Evolutionary conservation across 495 filamentous ascomycete genomes (phyloP).

Genomic region (Podospora tetraspora): DNA sequence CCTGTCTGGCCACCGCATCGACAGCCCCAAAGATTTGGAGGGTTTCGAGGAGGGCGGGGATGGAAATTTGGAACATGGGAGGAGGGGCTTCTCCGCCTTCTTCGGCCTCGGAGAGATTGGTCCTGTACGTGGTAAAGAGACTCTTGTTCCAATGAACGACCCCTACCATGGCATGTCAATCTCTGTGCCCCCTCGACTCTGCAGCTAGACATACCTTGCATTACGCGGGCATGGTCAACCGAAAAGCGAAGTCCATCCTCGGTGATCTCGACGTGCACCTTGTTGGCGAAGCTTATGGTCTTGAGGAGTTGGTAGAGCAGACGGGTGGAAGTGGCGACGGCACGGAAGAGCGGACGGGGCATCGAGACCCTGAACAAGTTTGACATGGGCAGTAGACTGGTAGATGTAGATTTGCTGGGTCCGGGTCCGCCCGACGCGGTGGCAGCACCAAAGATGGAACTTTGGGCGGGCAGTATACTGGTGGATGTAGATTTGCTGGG

Average conservation of each 20-base stretch:
- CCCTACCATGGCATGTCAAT: constrained; percentile 40
- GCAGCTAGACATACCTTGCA: constrained; percentile 59
- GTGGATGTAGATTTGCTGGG: background rate
- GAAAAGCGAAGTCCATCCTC: constrained; percentile 79
- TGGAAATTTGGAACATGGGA: constrained; percentile 70
- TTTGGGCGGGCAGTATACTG: background rate
- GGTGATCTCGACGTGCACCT: constrained; percentile 78
- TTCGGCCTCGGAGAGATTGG: constrained; percentile 32
- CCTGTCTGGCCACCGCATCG: constrained; percentile 53
- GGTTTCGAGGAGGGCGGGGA: constrained; percentile 84
- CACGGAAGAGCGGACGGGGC: constrained; percentile 52
- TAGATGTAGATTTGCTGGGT: background rate
- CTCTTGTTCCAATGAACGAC: constrained; percentile 67
- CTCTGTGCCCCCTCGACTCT: background rate
- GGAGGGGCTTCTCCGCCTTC: constrained; percentile 37
- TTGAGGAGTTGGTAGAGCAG: constrained; percentile 87
- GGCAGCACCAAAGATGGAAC: background rate
- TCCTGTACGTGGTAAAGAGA: constrained; percentile 79
- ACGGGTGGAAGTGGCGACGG: constrained; percentile 78
- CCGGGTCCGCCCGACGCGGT: constrained; percentile 3
- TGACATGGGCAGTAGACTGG: constrained; percentile 14
- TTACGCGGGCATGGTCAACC: constrained; percentile 74
- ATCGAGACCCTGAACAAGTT: background rate
- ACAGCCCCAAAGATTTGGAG: constrained; percentile 86
- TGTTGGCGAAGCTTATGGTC: constrained; percentile 75